A percentile compares a stretch with the other conserved stretches of the same genome.
Conservation (phyloP, 257 asterid genomes). For the Eustoma russellianum region DNA sequence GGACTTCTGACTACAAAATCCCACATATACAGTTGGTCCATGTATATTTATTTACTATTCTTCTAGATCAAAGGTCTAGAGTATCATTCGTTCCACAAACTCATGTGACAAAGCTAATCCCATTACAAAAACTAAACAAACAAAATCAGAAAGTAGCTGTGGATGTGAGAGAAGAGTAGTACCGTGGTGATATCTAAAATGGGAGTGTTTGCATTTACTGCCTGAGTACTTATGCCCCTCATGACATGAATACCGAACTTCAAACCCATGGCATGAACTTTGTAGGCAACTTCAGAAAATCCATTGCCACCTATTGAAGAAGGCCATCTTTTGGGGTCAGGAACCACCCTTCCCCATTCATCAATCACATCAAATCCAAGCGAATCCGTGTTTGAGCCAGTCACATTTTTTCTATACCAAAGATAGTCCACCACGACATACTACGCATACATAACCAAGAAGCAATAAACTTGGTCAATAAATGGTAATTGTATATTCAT, state of each 20-base stretch:
- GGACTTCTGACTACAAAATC: no score
- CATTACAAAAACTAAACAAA: no score
- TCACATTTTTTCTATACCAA: conserved; percentile 82
- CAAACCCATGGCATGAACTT: conserved; percentile 79
- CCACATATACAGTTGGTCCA: no score
- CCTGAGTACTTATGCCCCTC: conserved; percentile 90
- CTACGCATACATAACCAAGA: conserved; percentile 21
- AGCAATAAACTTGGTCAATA: no score
- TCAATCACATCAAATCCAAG: conserved; percentile 86
- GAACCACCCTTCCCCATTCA: conserved; percentile 94
- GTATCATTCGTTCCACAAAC: no score
- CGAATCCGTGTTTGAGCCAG: conserved; percentile 64
- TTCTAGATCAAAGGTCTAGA: no score
- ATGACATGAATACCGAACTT: conserved; percentile 94
- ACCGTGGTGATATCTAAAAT: conserved; percentile 71
- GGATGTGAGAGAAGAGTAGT: conserved; percentile 7
- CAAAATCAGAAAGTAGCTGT: neutral
- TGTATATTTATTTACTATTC: no score
- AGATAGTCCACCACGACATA: conserved; percentile 97
- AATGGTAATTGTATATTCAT: neutral
- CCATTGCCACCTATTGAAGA: conserved; percentile 74
- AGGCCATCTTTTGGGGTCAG: conserved; percentile 93
- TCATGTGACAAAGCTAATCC: no score
- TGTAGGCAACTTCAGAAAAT: conserved; percentile 50
- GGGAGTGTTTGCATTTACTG: conserved; percentile 68